Evolutionary conservation across 495 filamentous ascomycete genomes (phyloP), one percentile per base, ranked within the genome.

Genomic region (Glarea lozoyensis): DNA sequence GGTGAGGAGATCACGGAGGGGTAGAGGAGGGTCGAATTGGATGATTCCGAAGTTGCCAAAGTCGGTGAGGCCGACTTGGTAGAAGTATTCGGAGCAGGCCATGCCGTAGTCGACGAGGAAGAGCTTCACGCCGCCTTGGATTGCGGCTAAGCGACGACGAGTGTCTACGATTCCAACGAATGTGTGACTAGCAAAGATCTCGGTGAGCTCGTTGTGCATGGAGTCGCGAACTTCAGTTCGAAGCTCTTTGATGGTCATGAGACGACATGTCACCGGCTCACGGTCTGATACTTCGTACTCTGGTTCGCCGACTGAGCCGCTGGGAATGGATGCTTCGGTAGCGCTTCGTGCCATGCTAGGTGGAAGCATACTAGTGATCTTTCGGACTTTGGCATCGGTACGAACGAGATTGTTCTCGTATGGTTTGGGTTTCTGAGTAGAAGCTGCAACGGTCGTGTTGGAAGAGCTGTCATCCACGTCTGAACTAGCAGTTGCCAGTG

Each of bases 131-230:
- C 93, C 92, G 18, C 83, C 77, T 67, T 99, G 93, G 24, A 99
- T 85, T 23, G 92, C 88, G 29, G 79, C 88, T 17, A 99, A 78
- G 17, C 93, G 86, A 29, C 85, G 80, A 37, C 72, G 74, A 53
- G 88, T 84, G 58, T 97, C 92, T 10, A 96, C 85, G 29, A 97
- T 70, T 11, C 93, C 93, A 49, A 99, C 84, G 57, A 95, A 99
- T 1, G 86, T 94, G 57, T 93, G 93, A 15, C 77, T 81, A 23
- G 87, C 83, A 58, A 95, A 86, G 36, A 87, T 77, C 47, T 95
- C 89, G 11, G 86, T 95, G 35, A 97, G 75, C 36, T 80, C 82
- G 49, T 86, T 81, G 65, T 99, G 90, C 75, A 94, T 93, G 16
- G 75, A 67, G 17, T 86, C 79, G 16, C 89, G 84, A 25, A 97